Percentiles rank a stretch among this genome's conserved stretches.
Conservation (phyloP, 495 filamentous ascomycete species). For the Aspergillus heteromorphus region DNA sequence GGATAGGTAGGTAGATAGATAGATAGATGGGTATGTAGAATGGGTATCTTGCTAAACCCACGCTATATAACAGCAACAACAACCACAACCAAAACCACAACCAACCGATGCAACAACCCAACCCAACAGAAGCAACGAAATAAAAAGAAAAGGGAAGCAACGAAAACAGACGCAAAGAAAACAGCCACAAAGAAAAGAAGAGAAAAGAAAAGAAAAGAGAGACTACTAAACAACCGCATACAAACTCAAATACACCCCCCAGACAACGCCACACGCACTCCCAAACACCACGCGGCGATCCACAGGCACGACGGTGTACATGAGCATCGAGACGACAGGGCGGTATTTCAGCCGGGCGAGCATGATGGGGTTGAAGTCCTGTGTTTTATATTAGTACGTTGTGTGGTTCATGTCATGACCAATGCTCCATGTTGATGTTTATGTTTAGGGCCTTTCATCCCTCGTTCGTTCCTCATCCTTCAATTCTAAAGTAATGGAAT, state of each 20-base stretch:
- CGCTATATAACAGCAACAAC: background rate
- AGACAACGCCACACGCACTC: conserved; percentile 72
- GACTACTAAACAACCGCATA: conserved; percentile 40
- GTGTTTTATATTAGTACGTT: background rate
- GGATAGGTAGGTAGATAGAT: no score
- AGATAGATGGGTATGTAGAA: no score
- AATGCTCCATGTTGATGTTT: no score
- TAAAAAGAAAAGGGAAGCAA: background rate
- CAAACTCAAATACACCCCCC: conserved; percentile 84
- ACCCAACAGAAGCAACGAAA: background rate
- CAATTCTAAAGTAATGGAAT: no score
- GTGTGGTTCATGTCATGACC: no score
- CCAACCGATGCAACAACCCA: background rate
- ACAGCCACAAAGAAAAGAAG: background rate
- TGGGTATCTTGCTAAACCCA: background rate
- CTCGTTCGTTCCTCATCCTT: no score
- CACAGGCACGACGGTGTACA: conserved; percentile 75
- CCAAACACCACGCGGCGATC: conserved; percentile 72
- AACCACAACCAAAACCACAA: background rate
- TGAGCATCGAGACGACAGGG: conserved; percentile 72
- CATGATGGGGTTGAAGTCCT: conserved; percentile 67
- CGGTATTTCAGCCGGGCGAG: conserved; percentile 75
- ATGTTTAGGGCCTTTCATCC: no score
- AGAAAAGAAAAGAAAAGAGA: conserved; percentile 4
- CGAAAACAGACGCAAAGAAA: no score